Evolutionary conservation across 192 early-diverging fungal genomes (phyloP), one percentile per base, ranked within the genome.

Genomic region (Coemansia sp.): DNA sequence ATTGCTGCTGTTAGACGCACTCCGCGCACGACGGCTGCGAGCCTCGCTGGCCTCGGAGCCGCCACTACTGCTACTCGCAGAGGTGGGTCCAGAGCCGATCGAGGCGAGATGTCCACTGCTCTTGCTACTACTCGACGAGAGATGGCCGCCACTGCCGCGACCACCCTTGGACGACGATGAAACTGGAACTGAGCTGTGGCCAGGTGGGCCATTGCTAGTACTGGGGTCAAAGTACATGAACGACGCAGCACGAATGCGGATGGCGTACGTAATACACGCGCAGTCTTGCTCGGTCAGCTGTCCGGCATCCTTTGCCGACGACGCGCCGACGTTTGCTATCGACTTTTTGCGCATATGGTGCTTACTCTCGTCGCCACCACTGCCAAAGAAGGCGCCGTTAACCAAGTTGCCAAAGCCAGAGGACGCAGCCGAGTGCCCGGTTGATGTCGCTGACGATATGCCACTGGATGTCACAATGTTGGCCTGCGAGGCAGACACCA

Each of bases 241-340:
- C 27, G 82, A 84, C 5, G 82, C 82, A 5, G 77, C 77, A 34
- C 82, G 77, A 33, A 84, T 84, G 66, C 77, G 77, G 41, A 84
- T 76, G 6, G 77, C 82, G 41, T 84, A 84, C 52, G 69, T 84
- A 43, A 84, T 84, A 36, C 82, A 84, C 18, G 77, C 82, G 27
- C 82, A 84, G 68, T 84, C 82, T 60, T 84, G 82, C 77, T 84
- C 82, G 0, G 77, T 71, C 43, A 82, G 63, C 67, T 75, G 68
- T 29, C 71, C 38, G 5, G 62, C 60, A 40, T 80, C 73, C 65
- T 78, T 80, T 33, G 63, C 44, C 27, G 47, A 33, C 16, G 71
- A 29, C 1, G 69, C 63, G 61, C 65, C 47, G 36, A 47, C 22
- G 27, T 71, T 68, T 10, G 70, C 75, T 33, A 65, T 66, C 36